Evolutionary conservation across 139 green algal genomes (phyloP).

Genomic region (Raphidocelis subcapitata): DNA sequence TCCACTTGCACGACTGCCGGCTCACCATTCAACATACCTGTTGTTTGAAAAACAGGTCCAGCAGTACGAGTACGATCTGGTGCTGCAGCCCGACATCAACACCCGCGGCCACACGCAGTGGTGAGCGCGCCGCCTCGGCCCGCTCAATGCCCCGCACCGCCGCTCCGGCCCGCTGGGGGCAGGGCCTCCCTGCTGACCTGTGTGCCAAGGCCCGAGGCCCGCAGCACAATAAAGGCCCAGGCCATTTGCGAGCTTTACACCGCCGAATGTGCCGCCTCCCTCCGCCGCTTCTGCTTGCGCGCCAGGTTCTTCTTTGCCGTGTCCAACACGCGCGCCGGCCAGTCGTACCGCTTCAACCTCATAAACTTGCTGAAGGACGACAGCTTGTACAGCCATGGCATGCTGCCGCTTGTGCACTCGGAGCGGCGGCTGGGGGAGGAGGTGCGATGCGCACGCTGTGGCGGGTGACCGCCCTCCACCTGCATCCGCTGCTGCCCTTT

Average conservation of each 20-base stretch:
- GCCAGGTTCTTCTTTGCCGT: slow-evolving; percentile 64
- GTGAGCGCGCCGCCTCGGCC: slow-evolving; percentile 19
- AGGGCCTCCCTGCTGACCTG: neutral
- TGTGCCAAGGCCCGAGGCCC: too few relatives aligned
- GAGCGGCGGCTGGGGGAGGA: slow-evolving; percentile 9
- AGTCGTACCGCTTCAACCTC: slow-evolving; percentile 70
- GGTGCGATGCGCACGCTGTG: slow-evolving; percentile 13
- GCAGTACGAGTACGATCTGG: slow-evolving; percentile 72
- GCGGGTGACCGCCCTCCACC: too few relatives aligned
- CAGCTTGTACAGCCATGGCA: slow-evolving; percentile 62
- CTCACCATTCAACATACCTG: neutral
- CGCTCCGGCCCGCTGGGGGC: too few relatives aligned
- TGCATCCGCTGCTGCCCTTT: too few relatives aligned
- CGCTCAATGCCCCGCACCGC: too few relatives aligned
- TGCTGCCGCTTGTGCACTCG: slow-evolving; percentile 41
- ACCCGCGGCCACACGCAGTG: slow-evolving; percentile 65
- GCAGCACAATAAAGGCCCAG: too few relatives aligned
- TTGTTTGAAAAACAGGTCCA: slow-evolving; percentile 43
- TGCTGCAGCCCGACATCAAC: slow-evolving; percentile 71
- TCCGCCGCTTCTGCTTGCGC: too few relatives aligned
- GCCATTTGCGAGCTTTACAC: too few relatives aligned
- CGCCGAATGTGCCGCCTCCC: too few relatives aligned
- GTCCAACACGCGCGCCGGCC: slow-evolving; percentile 42
- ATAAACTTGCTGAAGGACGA: slow-evolving; percentile 72
- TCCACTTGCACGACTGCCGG: too few relatives aligned